Evolutionary conservation across 257 asterid genomes (phyloP).

Genomic region (Oldenlandia corymbosa): DNA sequence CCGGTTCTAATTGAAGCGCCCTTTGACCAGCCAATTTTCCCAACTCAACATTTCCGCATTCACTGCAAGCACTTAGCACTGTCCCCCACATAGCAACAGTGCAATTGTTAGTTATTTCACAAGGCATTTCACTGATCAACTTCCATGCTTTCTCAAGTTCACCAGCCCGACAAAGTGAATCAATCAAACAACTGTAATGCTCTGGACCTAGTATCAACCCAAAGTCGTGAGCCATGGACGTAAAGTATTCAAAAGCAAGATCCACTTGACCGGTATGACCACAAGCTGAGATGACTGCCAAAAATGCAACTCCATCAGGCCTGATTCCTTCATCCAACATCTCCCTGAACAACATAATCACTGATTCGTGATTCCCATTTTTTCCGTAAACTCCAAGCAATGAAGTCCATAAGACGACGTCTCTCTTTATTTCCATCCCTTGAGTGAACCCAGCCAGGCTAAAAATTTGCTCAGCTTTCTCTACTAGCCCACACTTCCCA

Average conservation of each 20-base stretch:
- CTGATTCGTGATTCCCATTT: slow-evolving; percentile 52
- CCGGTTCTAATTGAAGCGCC: slow-evolving; percentile 72
- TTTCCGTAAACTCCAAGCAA: slow-evolving; percentile 65
- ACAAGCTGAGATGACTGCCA: slow-evolving; percentile 80
- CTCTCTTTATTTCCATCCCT: slow-evolving; percentile 30
- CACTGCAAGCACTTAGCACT: slow-evolving; percentile 67
- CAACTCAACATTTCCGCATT: slow-evolving; percentile 57
- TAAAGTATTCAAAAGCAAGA: slow-evolving; percentile 62
- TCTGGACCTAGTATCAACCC: slow-evolving; percentile 50
- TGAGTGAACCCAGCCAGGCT: slow-evolving; percentile 38
- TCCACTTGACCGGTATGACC: slow-evolving; percentile 79
- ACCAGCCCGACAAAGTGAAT: slow-evolving; percentile 77
- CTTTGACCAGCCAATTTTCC: slow-evolving; percentile 67
- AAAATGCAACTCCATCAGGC: slow-evolving; percentile 73
- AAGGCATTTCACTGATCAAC: slow-evolving; percentile 38
- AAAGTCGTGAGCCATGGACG: slow-evolving; percentile 51
- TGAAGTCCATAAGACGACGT: slow-evolving; percentile 81
- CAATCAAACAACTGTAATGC: slow-evolving; percentile 80
- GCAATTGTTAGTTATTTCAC: slow-evolving; percentile 15
- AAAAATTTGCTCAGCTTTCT: slow-evolving; percentile 53
- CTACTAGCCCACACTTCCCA: slow-evolving; percentile 68
- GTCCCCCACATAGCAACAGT: slow-evolving; percentile 77
- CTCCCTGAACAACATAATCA: slow-evolving; percentile 41
- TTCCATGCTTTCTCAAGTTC: slow-evolving; percentile 67
- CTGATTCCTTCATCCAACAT: slow-evolving; percentile 58